Conservation (phyloP, 768 basidiomycete species). For the Suillus decipiens region DNA sequence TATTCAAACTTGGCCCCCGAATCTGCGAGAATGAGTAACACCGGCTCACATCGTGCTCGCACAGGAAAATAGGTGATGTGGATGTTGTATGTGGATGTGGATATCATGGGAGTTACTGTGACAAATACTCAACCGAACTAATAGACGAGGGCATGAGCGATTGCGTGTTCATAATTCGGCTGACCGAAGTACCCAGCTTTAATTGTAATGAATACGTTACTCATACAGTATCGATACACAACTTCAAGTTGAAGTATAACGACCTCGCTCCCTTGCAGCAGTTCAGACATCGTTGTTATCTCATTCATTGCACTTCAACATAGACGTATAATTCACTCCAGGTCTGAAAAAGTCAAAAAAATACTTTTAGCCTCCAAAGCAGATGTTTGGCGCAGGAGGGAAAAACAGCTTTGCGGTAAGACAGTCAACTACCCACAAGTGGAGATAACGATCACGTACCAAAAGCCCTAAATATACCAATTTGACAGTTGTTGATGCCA, state of each 20-base stretch:
- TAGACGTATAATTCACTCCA: not conserved
- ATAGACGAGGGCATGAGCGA: not conserved
- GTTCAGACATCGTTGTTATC: not conserved
- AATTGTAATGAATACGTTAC: not conserved
- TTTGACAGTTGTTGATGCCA: not conserved
- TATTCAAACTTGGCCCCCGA: slow-evolving; percentile 25
- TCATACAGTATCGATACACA: not conserved
- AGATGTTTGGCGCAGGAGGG: not conserved
- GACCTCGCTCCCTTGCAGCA: not conserved
- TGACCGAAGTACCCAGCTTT: not conserved
- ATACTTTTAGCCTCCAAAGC: not conserved
- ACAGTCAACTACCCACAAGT: not conserved
- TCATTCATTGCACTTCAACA: not conserved
- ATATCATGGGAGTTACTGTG: slow-evolving; percentile 9
- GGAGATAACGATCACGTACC: not conserved
- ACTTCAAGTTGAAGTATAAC: not conserved
- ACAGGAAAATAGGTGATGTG: slow-evolving; percentile 24
- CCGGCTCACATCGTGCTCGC: slow-evolving; percentile 29
- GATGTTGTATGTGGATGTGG: slow-evolving; percentile 11
- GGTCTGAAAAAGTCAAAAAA: not conserved
- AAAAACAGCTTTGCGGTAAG: not conserved
- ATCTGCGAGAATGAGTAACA: slow-evolving; percentile 28
- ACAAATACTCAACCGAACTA: not conserved
- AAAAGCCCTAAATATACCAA: not conserved
- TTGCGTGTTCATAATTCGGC: not conserved